Conservation (phyloP, 495 filamentous ascomycete genomes). For the Trypethelium eluteriae region DNA sequence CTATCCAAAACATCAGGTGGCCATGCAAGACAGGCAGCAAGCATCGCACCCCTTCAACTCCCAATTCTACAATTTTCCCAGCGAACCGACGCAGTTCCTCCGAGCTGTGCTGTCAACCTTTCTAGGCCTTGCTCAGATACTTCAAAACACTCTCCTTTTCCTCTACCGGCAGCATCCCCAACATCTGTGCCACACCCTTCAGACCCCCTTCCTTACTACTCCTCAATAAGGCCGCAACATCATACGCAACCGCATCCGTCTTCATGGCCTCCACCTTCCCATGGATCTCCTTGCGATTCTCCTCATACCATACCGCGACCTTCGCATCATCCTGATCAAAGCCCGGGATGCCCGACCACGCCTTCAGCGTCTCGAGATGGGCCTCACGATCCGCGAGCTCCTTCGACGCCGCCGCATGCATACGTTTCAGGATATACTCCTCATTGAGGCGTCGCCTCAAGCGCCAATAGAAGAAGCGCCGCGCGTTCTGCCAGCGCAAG, state of each 20-base stretch:
- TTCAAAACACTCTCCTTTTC: conserved; percentile 83
- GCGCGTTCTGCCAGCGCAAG: conserved; percentile 78
- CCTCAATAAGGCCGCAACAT: conserved; percentile 71
- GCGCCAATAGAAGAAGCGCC: conserved; percentile 99
- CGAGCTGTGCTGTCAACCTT: not conserved
- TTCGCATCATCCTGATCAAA: conserved; percentile 71
- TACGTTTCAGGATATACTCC: conserved; percentile 86
- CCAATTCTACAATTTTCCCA: not conserved
- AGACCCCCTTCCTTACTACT: conserved; percentile 68
- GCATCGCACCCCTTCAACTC: not conserved
- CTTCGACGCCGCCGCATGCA: conserved; percentile 50
- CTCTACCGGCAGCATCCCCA: conserved; percentile 74
- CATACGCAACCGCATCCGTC: conserved; percentile 64
- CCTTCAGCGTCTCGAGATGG: conserved; percentile 61
- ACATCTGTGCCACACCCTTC: conserved; percentile 76
- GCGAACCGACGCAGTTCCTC: not conserved
- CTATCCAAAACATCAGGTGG: not conserved
- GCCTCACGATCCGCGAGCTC: conserved; percentile 31
- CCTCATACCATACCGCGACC: conserved; percentile 95
- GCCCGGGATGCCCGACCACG: conserved; percentile 66
- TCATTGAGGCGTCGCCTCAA: conserved; percentile 93
- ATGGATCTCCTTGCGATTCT: conserved; percentile 75
- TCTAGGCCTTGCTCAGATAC: conserved; percentile 38
- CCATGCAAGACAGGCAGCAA: not conserved
- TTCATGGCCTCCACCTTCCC: conserved; percentile 73